Conservation (phyloP, 345 rosid species). For the Boechera divaricarpa region DNA sequence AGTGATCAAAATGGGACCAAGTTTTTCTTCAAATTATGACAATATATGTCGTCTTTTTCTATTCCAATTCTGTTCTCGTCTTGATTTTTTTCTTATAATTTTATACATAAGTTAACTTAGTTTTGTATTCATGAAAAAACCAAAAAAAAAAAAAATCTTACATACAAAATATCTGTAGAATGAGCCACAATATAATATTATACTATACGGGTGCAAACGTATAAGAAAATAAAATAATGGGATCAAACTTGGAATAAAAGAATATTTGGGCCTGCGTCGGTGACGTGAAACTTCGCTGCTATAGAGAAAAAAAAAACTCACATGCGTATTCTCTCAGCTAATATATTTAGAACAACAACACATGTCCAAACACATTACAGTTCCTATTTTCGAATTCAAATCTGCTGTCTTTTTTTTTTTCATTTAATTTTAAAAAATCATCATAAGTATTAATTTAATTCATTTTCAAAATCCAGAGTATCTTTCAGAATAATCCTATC, state of each 20-base stretch:
- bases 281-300: slow-evolving; percentile 44
- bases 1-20: slow-evolving; percentile 36
- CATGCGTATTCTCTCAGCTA: slow-evolving; percentile 33
- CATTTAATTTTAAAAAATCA: neutral
- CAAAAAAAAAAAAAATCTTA: neutral
- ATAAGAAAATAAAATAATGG: slow-evolving; percentile 7
- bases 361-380: slow-evolving; percentile 39
- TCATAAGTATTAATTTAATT: neutral
- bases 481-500: slow-evolving; percentile 12
- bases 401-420: slow-evolving; percentile 20
- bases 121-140: slow-evolving; percentile 8
- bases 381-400: slow-evolving; percentile 32
- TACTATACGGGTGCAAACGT: neutral
- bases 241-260: slow-evolving; percentile 24
- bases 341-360: slow-evolving; percentile 38
- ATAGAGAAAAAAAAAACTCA: slow-evolving; percentile 26
- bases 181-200: neutral
- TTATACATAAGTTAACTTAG: neutral
- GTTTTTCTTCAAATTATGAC: neutral
- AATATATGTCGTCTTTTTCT: slow-evolving; percentile 31
- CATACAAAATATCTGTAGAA: neutral
- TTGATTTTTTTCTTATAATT: neutral
- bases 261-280: slow-evolving; percentile 37
- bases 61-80: slow-evolving; percentile 1
- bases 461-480: slow-evolving; percentile 29